Base-by-base conservation (phyloP, 2,329 filamentous ascomycete species). In the Pseudopithomyces maydicus region DNA sequence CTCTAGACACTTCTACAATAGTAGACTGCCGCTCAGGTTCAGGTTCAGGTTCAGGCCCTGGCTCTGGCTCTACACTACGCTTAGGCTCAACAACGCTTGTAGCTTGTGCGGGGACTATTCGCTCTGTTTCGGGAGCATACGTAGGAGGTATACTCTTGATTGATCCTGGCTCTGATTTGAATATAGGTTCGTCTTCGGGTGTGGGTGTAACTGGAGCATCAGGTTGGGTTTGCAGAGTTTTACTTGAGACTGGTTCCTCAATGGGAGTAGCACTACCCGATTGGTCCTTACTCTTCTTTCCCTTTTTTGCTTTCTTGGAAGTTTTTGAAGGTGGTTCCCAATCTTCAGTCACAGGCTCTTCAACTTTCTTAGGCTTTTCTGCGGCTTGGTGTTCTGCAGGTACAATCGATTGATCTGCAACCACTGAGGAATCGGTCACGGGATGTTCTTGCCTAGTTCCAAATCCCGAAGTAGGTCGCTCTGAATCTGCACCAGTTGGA, bases 271-370 rank as follows among this genome's bases (percentile, higher is more conserved):
- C 12, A 15, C 10, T 17, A 19, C 36, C 22, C 12, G 36, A 26
- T 52, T 52, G 43, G n/a, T 49, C 47, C 22, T 47, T 54, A 32
- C 22, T 26, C 33, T 54, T 54, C 43, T 54, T 54, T 15, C 36
- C 44, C 22, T 54, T 46, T 22, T 54, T 54, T 19, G 23, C 43
- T 32, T 41, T 47, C 43, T 54, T 54, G 3, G 51, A 39, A 39
- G 51, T 20, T 20, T 39, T 54, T 20, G 32, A 11, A 22, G 44
- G 51, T 15, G 47, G 47, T 32, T 35, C 41, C 47, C 47, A 50
- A 17, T 61, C 58, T 44, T 61, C 49, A 54, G 33, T 45, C 35
- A 54, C 55, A 42, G 58, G 47, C 38, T 52, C 52, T 57, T 52
- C 38, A 39, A 49, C 46, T 35, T 56, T 48, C 49, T 41, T 46